Conservation (phyloP, 1,139 yeast genomes). For the Ogataea hybrid region DNA sequence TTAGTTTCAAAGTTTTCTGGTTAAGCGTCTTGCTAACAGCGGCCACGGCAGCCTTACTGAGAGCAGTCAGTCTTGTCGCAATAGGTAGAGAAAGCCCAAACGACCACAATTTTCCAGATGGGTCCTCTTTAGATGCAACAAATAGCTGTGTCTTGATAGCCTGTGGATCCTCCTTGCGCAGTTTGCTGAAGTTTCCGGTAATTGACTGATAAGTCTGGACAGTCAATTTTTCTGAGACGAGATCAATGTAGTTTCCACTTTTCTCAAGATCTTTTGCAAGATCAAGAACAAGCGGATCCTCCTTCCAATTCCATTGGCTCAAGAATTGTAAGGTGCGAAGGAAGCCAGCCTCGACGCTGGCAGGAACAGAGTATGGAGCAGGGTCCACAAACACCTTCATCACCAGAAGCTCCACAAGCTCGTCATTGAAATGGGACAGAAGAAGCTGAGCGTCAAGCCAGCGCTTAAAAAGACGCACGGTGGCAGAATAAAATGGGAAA, state of each 20-base stretch:
- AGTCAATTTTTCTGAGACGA: conserved; percentile 62
- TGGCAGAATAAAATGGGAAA: conserved; percentile 72
- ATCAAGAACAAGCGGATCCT: conserved; percentile 78
- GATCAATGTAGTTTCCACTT: conserved; percentile 38
- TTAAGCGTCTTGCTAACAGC: conserved; percentile 37
- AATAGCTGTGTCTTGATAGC: conserved; percentile 78
- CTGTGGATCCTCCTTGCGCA: conserved; percentile 77
- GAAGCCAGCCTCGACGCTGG: conserved; percentile 78
- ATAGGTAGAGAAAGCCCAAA: conserved; percentile 64
- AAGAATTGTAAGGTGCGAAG: conserved; percentile 69
- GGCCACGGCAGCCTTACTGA: conserved; percentile 72
- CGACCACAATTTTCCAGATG: conserved; percentile 83
- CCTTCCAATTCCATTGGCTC: conserved; percentile 93
- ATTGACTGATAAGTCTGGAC: conserved; percentile 61
- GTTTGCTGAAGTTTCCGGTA: conserved; percentile 58
- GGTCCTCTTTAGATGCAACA: conserved; percentile 78
- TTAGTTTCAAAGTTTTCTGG: conserved; percentile 46
- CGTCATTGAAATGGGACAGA: conserved; percentile 69
- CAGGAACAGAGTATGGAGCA: conserved; percentile 77
- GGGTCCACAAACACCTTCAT: conserved; percentile 84
- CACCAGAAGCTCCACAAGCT: conserved; percentile 77
- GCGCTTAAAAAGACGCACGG: conserved; percentile 78
- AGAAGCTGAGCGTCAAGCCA: conserved; percentile 81
- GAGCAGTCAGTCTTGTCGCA: conserved; percentile 83
- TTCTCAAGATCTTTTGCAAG: conserved; percentile 46